A percentile compares a stretch with the other conserved stretches of the same genome.
Evolutionary conservation across 345 rosid species (phyloP).

Genomic region (Camelina neglecta): DNA sequence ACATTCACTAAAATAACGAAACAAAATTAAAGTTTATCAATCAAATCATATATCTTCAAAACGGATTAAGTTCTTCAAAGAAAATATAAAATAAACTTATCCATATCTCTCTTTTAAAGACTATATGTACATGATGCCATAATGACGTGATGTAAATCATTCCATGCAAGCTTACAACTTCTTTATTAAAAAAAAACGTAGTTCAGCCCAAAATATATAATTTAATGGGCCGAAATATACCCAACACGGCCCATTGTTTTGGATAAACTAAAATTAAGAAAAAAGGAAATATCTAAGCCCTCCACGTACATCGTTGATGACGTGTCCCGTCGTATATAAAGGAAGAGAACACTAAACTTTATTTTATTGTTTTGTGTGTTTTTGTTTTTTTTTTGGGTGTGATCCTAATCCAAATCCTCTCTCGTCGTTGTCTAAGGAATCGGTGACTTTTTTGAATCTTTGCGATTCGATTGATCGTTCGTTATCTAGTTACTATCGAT

Average conservation of each 20-base stretch:
- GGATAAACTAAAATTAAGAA: neutral
- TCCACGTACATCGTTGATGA: constrained; percentile 35
- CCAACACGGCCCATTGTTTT: neutral
- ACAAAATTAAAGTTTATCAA: neutral
- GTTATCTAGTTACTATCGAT: constrained; percentile 25
- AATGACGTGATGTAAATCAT: neutral
- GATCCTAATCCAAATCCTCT: constrained; percentile 42
- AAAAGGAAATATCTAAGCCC: neutral
- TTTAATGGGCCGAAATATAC: neutral
- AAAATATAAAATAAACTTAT: neutral
- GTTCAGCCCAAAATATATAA: neutral
- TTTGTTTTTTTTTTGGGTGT: neutral
- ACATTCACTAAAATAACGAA: constrained; percentile 15
- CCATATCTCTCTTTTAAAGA: neutral
- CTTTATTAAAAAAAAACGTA: no score
- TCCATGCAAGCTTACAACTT: neutral
- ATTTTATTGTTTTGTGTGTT: neutral
- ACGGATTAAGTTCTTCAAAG: neutral
- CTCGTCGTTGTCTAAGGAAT: constrained; percentile 39
- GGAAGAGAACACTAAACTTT: neutral
- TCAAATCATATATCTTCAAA: neutral
- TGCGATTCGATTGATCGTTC: constrained; percentile 35
- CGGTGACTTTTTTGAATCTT: constrained; percentile 45
- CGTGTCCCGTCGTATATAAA: constrained; percentile 35
- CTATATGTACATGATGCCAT: neutral